Percentiles rank a stretch among this genome's conserved stretches.
Evolutionary conservation across 208 protist genomes (phyloP).

Genomic region (Phytomonas francai): DNA sequence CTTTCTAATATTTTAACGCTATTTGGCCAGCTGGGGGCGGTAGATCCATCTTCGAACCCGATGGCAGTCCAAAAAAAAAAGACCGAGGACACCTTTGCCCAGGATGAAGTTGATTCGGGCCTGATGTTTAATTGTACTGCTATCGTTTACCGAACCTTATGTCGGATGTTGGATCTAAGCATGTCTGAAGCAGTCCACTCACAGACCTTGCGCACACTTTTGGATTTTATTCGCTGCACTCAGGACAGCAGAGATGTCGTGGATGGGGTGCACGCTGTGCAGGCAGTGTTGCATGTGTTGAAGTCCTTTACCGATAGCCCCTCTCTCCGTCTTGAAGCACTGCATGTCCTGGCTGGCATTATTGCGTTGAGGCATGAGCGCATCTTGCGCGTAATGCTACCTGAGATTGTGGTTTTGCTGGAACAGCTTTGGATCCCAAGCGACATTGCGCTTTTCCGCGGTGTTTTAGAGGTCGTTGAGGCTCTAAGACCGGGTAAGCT

Average conservation of each 20-base stretch:
- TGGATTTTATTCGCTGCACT: constrained; percentile 79
- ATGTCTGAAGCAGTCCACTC: constrained; percentile 78
- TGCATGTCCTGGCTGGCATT: constrained; percentile 79
- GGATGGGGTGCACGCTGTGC: constrained; percentile 76
- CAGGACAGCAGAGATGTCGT: constrained; percentile 77
- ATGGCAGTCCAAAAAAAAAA: constrained; percentile 39
- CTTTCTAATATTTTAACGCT: constrained; percentile 70
- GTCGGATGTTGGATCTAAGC: constrained; percentile 77
- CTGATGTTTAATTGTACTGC: constrained; percentile 90
- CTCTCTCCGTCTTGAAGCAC: constrained; percentile 71
- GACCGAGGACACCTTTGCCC: constrained; percentile 59
- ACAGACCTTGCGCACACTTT: constrained; percentile 73
- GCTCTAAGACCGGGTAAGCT: constrained; percentile 86
- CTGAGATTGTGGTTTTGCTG: constrained; percentile 84
- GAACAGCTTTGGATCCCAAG: constrained; percentile 81
- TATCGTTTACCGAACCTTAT: constrained; percentile 86
- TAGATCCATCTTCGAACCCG: constrained; percentile 63
- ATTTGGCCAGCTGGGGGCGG: constrained; percentile 82
- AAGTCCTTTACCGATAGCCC: constrained; percentile 72
- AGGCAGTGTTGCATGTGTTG: constrained; percentile 68
- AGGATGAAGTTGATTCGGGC: constrained; percentile 78
- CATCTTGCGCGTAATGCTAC: constrained; percentile 73
- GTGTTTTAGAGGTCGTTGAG: constrained; percentile 77
- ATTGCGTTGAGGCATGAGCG: constrained; percentile 77
- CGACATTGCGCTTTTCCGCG: constrained; percentile 79